Percentiles rank a stretch among this genome's conserved stretches.
These are phyloP conservation scores for Tilletia walkeri DNA, from an alignment of 1,284 basidiomycete genomes.

Conservation along the genomic window DNA sequence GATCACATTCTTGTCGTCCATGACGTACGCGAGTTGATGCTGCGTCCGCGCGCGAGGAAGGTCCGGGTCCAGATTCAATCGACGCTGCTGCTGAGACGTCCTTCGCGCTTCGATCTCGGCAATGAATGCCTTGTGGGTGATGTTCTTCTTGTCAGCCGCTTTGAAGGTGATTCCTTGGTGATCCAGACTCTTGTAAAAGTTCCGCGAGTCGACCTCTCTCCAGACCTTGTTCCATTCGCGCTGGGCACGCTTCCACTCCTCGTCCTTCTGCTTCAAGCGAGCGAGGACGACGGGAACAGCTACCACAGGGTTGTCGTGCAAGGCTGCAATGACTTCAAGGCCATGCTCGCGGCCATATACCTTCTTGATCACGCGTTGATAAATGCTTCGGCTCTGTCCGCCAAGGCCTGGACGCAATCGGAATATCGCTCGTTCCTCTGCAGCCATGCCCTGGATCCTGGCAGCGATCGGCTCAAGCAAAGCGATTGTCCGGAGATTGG, in stretches of 20 bases:
- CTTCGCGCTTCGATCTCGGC: conserved; percentile 80
- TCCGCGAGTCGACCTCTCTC: conserved; percentile 93
- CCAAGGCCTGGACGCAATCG: conserved; percentile 85
- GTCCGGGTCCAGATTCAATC: conserved; percentile 43
- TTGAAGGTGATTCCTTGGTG: conserved; percentile 95
- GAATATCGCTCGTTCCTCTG: conserved; percentile 80
- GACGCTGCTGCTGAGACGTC: conserved; percentile 66
- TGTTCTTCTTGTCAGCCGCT: conserved; percentile 90
- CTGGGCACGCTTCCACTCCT: conserved; percentile 93
- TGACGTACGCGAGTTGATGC: conserved; percentile 73
- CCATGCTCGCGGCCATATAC: conserved; percentile 85
- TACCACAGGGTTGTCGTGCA: conserved; percentile 87
- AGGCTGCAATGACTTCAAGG: conserved; percentile 78
- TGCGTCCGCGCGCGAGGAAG: conserved; percentile 47
- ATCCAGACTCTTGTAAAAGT: conserved; percentile 88
- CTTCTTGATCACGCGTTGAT: conserved; percentile 90
- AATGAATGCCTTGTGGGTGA: conserved; percentile 85
- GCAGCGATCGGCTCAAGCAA: conserved; percentile 84
- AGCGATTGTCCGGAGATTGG: conserved; percentile 84
- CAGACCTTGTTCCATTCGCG: conserved; percentile 96
- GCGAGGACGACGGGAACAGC: conserved; percentile 88
- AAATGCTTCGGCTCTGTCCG: conserved; percentile 80
- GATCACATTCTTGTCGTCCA: conserved; percentile 76
- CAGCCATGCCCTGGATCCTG: conserved; percentile 83
- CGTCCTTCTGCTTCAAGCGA: conserved; percentile 89